Base-by-base conservation (phyloP, 768 basidiomycete genomes). In the Imleria badia region DNA sequence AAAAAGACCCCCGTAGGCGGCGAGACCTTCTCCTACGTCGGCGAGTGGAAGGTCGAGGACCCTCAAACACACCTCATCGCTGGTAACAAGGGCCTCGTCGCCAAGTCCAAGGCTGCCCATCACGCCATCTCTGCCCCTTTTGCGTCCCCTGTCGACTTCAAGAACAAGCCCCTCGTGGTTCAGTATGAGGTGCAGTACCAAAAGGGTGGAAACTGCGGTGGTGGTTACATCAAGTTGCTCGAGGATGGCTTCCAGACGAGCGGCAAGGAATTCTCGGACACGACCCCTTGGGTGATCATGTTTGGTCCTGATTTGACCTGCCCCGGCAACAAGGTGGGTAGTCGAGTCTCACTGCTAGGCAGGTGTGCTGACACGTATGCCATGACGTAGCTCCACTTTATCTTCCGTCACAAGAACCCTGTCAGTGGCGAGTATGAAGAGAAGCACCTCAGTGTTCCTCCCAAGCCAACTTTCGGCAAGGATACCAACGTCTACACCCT, bases 111-210 rank as follows among this genome's bases (percentile, higher is more conserved):
- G 79, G 97, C 97, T 51, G 94, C 94, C 19, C 96, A 98, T 72
- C 96, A 98, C 68, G 97, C 97, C 70, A 98, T 99, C 72, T 98
- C 96, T 55, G 93, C 95, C 2, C 89, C 94, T 13, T 94, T 99
- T 74, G 63, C 74, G 14, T 70, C 79, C 53, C 81, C 91, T 49
- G 77, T 98, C 66, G 85, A 89, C 78, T 91, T 95, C 76, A 81
- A 80, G 63, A 75, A 82, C 53, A 81, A 95, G 74, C 89, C 95
- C 41, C 79, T 98, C 42, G 94, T 98, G 60, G 88, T 98, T 19
- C 94, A 97, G 70, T 99, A 99, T 66, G 97, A 99, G 72, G 97
- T 97, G 77, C 96, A 98, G 77, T 94, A 97, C 73, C 95, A 99
- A 79, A 94, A 98, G 75, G 95, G 96, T 40, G 92, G 97, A 45